Evolutionary conservation across 106 monocot genomes (phyloP), one percentile per base, ranked within the genome.

Genomic region (Dioscorea zingiberensis): DNA sequence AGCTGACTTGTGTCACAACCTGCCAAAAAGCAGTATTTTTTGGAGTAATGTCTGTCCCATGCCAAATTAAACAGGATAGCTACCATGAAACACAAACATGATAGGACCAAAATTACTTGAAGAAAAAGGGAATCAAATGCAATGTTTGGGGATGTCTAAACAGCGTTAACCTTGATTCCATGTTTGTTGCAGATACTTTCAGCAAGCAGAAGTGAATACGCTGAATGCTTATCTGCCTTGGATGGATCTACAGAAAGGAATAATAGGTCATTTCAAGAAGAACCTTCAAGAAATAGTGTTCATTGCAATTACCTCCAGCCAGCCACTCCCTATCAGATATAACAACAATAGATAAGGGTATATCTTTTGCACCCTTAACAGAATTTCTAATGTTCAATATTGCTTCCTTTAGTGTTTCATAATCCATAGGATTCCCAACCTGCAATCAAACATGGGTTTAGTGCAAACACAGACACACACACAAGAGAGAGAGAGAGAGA

Each of bases 171-270:
- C 88, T 93, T 93, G 60, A 98, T 71, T 24, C 58, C 70, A 78
- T 86, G 75, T 58, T 84, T 88, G 30, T 69, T 78, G 77, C 97
- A 98, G 60, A 98, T 92, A 70, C 54, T 89, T 77, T 92, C 97
- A 55, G 92, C 92, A 84, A 98, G 97, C 64, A 98, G 84, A 54
- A 98, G 82, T 14, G 85, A 80, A 80, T 98, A 98, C 45, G 97
- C 92, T 67, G 89, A 77, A 67, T 89, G 88, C 75, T 98, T 92
- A 72, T 98, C 97, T 54, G 86, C 92, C 59, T 73, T 84, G n/a
- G 86, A 77, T 49, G 86, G 70, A 75, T 98, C 97, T 98, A 88
- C 47, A 62, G 58, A 66, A 59, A 66, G 6, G 30, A 79, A 38
- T 10, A 38, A 38, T 4, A 71, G 16, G 59, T 75, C 19, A 74